Conservation (phyloP, 176 grass and related monocot genomes). For the Olyra latifolia region DNA sequence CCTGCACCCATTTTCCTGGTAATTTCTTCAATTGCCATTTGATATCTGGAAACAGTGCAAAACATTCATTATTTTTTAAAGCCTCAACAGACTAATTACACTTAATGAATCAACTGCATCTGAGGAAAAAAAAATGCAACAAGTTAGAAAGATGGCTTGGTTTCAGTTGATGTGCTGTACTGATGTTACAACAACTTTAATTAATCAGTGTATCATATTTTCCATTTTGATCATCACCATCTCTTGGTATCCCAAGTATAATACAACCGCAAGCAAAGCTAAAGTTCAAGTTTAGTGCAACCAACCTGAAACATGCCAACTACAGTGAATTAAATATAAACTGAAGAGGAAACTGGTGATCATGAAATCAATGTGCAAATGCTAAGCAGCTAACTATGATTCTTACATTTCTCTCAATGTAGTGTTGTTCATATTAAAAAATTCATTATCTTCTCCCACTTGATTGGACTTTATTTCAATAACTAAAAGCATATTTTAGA, state of each 20-base stretch:
- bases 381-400: background rate
- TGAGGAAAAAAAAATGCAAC: background rate
- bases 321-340: background rate
- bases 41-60: slow-evolving; percentile 45
- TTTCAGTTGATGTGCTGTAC: background rate
- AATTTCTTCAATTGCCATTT: slow-evolving; percentile 67
- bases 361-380: background rate
- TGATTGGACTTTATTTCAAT: background rate
- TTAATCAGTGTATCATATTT: background rate
- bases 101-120: background rate
- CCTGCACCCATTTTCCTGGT: slow-evolving; percentile 62
- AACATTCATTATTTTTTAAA: background rate
- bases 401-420: background rate
- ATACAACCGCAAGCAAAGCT: background rate
- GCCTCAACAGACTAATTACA: background rate
- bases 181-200: background rate
- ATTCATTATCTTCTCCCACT: background rate
- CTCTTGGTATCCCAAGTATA: background rate
- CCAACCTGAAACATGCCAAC: background rate
- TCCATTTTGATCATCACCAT: background rate
- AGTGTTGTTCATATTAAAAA: background rate
- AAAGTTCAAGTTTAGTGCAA: background rate
- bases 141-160: background rate
- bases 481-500: background rate
- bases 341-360: background rate